A percentile compares a stretch with the other conserved stretches of the same genome.
Evolutionary conservation across 768 basidiomycete genomes (phyloP).

Genomic region (Panaeolus papilionaceus): DNA sequence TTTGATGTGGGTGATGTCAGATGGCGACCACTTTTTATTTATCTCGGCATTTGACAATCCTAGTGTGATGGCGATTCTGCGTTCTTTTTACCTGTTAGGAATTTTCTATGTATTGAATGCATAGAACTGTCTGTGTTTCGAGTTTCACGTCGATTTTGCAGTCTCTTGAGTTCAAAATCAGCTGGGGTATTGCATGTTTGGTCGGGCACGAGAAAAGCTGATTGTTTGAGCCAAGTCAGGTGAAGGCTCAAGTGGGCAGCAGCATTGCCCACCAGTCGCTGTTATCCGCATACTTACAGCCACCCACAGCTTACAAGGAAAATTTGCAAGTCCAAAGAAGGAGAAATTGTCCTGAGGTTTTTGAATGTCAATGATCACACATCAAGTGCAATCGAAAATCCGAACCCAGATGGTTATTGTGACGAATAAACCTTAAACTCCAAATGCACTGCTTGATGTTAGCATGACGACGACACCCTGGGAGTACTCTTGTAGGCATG

Average conservation of each 20-base stretch:
- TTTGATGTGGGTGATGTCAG: slow-evolving; percentile 8
- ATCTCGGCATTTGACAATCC: slow-evolving; percentile 14
- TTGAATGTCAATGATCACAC: not conserved
- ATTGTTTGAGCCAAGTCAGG: not conserved
- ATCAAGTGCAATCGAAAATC: not conserved
- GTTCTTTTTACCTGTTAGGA: not conserved
- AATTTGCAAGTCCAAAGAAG: too few species aligned
- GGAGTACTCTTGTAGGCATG: not conserved
- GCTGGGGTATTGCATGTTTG: not conserved
- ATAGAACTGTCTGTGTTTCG: not conserved
- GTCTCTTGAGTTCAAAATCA: not conserved
- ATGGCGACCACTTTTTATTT: not conserved
- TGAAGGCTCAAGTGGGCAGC: not conserved
- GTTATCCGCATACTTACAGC: too few species aligned
- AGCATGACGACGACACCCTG: slow-evolving; percentile 4
- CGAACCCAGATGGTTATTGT: not conserved
- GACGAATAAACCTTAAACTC: not conserved
- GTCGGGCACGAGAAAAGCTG: not conserved
- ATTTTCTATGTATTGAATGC: too few species aligned
- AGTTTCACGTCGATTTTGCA: not conserved
- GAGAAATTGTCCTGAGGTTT: not conserved
- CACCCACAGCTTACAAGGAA: too few species aligned
- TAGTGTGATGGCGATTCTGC: not conserved
- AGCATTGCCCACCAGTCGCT: not conserved
- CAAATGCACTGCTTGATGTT: slow-evolving; percentile 6